A percentile compares a stretch with the other conserved stretches of the same genome.
These are phyloP conservation scores for Puya raimondii DNA, from an alignment of 176 grass and related monocot species.

Conservation along the genomic window DNA sequence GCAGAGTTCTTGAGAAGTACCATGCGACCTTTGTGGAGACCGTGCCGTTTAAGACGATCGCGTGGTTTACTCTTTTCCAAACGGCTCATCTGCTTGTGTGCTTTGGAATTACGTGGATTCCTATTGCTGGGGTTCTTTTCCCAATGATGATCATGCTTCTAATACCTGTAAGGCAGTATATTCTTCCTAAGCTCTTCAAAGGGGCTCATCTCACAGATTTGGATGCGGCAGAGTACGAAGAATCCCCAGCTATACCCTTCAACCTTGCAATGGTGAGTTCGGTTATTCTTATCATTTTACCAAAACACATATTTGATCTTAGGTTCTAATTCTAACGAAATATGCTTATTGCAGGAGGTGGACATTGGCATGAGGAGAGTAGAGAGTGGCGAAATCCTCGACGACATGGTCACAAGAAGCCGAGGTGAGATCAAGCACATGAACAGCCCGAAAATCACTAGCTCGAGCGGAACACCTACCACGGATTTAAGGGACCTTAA, in stretches of 20 bases:
- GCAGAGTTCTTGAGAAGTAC: conserved; percentile 89
- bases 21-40: conserved; percentile 94
- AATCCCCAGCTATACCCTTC: conserved; percentile 79
- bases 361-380: conserved; percentile 32
- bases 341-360: conserved; percentile 53
- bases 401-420: conserved; percentile 83
- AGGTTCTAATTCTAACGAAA: conserved; percentile 4
- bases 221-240: conserved; percentile 85
- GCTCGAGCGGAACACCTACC: conserved; percentile 67
- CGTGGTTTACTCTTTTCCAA: conserved; percentile 90
- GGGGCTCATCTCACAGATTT: conserved; percentile 85
- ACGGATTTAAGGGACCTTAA: conserved; percentile 49
- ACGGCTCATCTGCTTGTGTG: conserved; percentile 65
- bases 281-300: not conserved
- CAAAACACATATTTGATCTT: not conserved
- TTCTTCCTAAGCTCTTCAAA: conserved; percentile 98
- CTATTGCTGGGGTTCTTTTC: conserved; percentile 91
- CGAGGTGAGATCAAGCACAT: conserved; percentile 84
- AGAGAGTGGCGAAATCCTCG: conserved; percentile 67
- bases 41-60: conserved; percentile 92
- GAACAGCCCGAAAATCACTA: conserved; percentile 88
- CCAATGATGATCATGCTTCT: conserved; percentile 99
- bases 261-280: conserved; percentile 44
- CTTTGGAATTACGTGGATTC: conserved; percentile 99
- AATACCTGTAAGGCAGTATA: conserved; percentile 82